Percentiles rank a stretch among this genome's conserved stretches.
phyloP scores from a whole-genome alignment of 2,329 filamentous ascomycete species.

The Clonostachys rhizophaga region DNA sequence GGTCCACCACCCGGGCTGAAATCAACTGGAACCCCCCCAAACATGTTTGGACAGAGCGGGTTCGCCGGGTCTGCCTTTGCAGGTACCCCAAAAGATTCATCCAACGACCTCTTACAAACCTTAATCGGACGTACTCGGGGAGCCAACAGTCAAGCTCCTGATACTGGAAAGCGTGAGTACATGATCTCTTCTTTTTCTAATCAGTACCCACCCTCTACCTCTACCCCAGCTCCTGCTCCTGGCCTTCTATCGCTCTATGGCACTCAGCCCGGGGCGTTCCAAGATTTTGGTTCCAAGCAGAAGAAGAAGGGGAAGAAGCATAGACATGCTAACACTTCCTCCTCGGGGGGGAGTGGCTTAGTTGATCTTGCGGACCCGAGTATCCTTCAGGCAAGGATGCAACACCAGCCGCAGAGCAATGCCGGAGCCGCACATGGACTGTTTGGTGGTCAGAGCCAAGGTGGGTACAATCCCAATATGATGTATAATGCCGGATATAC shows the following conservation, averaged over 20 bases:
- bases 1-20: constrained; percentile 94
- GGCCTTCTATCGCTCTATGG: constrained; percentile 90
- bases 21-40: constrained; percentile 88
- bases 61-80: constrained; percentile 73
- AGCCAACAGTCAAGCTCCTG: constrained; percentile 68
- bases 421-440: constrained; percentile 83
- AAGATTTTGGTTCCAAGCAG: constrained; percentile 93
- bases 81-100: constrained; percentile 64
- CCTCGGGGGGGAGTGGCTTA: constrained; percentile 97
- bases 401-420: constrained; percentile 79
- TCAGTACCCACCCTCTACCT: constrained; percentile 77
- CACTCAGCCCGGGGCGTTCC: constrained; percentile 77
- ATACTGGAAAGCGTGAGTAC: constrained; percentile 97
- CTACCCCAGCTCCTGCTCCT: constrained; percentile 82
- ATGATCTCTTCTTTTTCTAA: constrained; percentile 89
- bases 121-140: constrained; percentile 69
- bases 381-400: constrained; percentile 97
- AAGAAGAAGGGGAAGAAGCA: constrained; percentile 99
- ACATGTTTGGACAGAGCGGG: constrained; percentile 81
- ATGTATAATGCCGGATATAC: constrained; percentile 61
- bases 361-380: constrained; percentile 99
- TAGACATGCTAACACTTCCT: constrained; percentile 99
- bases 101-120: constrained; percentile 67
- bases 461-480: constrained; percentile 88
- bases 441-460: constrained; percentile 85